phyloP scores from a whole-genome alignment of 192 early-diverging fungal genomes.

The Rhizophagus prolifer region DNA sequence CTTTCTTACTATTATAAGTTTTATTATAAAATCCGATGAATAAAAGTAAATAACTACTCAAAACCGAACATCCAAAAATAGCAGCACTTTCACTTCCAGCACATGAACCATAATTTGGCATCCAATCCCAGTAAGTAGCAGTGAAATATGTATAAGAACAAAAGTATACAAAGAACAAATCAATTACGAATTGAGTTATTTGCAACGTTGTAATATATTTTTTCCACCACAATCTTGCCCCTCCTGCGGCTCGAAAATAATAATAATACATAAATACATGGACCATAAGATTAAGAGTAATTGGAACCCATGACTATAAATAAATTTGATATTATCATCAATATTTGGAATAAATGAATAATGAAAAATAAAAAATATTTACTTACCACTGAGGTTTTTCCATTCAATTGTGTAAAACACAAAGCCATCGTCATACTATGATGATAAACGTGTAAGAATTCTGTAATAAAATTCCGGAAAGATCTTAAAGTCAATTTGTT shows the following conservation, averaged over 20 bases:
- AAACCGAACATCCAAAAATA: constrained; percentile 76
- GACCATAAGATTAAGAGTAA: constrained; percentile 81
- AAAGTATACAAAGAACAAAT: constrained; percentile 82
- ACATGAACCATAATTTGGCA: constrained; percentile 67
- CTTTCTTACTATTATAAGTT: constrained; percentile 67
- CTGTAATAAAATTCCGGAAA: constrained; percentile 33
- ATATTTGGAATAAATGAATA: background rate
- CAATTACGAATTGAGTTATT: constrained; percentile 89
- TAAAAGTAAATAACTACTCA: constrained; percentile 80
- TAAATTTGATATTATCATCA: constrained; percentile 2
- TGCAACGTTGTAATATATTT: constrained; percentile 88
- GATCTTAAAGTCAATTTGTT: background rate
- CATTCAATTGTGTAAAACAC: constrained; percentile 79
- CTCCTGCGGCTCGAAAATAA: constrained; percentile 77
- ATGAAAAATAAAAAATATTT: background rate
- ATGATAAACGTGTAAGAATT: constrained; percentile 93
- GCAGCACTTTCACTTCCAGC: constrained; percentile 76
- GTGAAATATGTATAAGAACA: constrained; percentile 84
- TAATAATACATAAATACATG: constrained; percentile 94
- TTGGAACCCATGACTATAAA: constrained; percentile 69
- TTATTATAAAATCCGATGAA: constrained; percentile 89
- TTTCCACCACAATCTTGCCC: constrained; percentile 90
- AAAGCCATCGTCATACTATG: constrained; percentile 88
- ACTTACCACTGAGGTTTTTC: constrained; percentile 68
- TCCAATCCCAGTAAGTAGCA: constrained; percentile 58